phyloP scores from a whole-genome alignment of 495 filamentous ascomycete species.

The Neohortaea acidophila region DNA sequence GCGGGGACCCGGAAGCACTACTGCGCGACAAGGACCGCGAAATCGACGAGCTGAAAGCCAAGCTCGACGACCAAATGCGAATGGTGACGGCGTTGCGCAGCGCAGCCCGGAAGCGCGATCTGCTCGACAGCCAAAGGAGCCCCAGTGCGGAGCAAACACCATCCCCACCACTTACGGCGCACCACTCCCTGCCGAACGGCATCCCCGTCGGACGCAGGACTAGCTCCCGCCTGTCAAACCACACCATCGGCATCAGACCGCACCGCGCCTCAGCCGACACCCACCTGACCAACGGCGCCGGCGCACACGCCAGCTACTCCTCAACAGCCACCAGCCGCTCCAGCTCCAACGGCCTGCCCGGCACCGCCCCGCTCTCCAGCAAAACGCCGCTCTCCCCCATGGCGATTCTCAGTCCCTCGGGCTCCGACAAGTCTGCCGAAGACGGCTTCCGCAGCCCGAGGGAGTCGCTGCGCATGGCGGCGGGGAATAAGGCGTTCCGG shows the following conservation, averaged over 20 bases:
- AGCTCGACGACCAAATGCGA: constrained; percentile 86
- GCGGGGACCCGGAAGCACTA: constrained; percentile 46
- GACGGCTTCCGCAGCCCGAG: constrained; percentile 3
- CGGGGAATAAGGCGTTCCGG: constrained; percentile 4
- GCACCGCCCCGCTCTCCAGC: constrained; percentile 7
- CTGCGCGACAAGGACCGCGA: constrained; percentile 86
- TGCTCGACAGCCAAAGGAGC: constrained; percentile 39
- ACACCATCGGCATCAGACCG: constrained; percentile 1
- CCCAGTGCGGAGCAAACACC: neutral
- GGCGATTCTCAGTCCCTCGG: constrained; percentile 7
- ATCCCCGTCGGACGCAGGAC: neutral
- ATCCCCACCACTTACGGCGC: constrained; percentile 3
- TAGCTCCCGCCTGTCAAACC: constrained; percentile 7
- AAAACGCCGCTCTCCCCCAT: constrained; percentile 15
- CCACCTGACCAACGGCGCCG: constrained; percentile 1
- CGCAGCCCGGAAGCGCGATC: constrained; percentile 71
- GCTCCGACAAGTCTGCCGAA: neutral
- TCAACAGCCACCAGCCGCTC: constrained; percentile 8
- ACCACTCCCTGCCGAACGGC: neutral
- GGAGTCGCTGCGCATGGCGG: constrained; percentile 4
- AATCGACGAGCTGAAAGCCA: constrained; percentile 75
- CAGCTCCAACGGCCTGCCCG: constrained; percentile 9
- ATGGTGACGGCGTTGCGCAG: constrained; percentile 85
- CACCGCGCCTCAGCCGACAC: neutral
- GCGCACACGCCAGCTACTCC: constrained; percentile 13